These are phyloP conservation scores for Yarrowia yakushimensis DNA, from an alignment of 805 yeast species.

Conservation along the genomic window DNA sequence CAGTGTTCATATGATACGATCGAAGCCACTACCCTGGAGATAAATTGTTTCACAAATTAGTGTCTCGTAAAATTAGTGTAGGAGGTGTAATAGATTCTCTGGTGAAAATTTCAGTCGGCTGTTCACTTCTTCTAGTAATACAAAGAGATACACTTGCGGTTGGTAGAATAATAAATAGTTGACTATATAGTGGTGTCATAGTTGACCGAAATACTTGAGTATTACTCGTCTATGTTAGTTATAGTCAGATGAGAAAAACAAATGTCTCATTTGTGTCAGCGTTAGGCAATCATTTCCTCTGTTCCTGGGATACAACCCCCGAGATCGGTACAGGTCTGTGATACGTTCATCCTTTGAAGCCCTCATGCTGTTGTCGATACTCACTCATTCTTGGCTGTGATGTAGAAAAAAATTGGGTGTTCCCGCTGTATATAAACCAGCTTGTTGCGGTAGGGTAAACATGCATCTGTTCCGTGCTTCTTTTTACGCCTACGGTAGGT, in stretches of 20 bases:
- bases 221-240: background rate
- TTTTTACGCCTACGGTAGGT: background rate
- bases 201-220: background rate
- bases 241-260: background rate
- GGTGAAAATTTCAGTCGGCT: no score
- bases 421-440: background rate
- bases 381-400: background rate
- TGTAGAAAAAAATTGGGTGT: background rate
- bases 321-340: constrained; percentile 25
- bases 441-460: constrained; percentile 9
- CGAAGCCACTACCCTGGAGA: no score
- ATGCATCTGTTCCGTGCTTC: background rate
- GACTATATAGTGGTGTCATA: no score
- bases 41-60: no score
- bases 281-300: constrained; percentile 22
- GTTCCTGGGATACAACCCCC: constrained; percentile 17
- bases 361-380: background rate
- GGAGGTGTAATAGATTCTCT: no score
- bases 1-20: background rate
- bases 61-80: no score
- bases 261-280: background rate
- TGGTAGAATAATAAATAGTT: background rate
- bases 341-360: constrained; percentile 17
- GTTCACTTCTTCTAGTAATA: no score
- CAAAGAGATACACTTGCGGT: no score